Base-by-base conservation (phyloP, 768 basidiomycete genomes). In the Fistulinella prunicolor region DNA sequence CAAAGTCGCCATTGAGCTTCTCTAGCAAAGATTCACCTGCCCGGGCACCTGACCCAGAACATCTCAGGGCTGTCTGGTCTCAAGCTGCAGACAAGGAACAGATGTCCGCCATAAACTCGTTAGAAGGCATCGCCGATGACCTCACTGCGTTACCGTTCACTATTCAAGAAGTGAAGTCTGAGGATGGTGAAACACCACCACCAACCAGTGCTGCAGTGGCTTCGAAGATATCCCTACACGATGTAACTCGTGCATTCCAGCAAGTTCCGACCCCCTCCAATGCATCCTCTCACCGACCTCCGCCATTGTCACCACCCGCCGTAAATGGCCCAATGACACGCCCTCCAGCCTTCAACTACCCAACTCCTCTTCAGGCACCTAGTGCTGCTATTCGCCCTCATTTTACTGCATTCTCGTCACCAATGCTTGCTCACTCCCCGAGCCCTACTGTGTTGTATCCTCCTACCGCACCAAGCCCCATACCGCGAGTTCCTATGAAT, bases 211-310 rank as follows among this genome's bases (percentile, higher is more conserved):
- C 77, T 22, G 73, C 79, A 20, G 58, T 65, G 13, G 78, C 86
- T 21, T 83, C 84, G 16, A 81, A 86, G 34, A 87, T 90, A 81
- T 89, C 88, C 3, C 68, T 85, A 32, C 82, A 85, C 47, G 90
- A 93, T 46, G 88, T 91, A 28, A 89, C 86, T 12, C 81, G 86
- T 49, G 88, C 89, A 19, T 93, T 93, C 70, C 90, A 93, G 61
- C 85, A 85, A 66, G 90, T 92, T 22, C 89, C 89, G 3, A 70
- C 80, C 6, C 74, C 86, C 3, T 75, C 77, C 13, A 77, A 63
- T 39, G 66, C 75, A 38, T 61, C 75, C 12, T 60, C 73, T 30
- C 76, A 74, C 52, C 75, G 81, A 51, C 68, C 76, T 26, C 54
- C 62, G 22, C 68, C 80, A 2, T 68, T 80, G 43, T 79, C 83